phyloP scores from a whole-genome alignment of 352 stramenopile genomes.

The Phytophthora megakarya region DNA sequence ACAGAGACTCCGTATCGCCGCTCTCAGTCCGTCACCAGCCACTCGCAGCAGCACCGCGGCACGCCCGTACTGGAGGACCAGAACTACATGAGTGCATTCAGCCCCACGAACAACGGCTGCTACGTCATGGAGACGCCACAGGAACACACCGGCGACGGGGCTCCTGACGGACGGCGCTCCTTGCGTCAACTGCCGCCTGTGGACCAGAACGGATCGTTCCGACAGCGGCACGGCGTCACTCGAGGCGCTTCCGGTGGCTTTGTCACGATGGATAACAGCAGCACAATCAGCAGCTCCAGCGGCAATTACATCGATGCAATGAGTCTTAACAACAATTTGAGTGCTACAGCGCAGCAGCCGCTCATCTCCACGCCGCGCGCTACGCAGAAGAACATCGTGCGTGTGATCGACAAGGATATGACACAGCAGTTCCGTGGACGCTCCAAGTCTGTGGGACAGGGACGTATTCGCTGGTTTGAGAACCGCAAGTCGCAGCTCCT shows the following conservation, averaged over 20 bases:
- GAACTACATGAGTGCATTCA: slow-evolving; percentile 61
- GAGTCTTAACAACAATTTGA: slow-evolving; percentile 45
- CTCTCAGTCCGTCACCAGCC: slow-evolving; percentile 38
- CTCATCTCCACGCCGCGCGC: slow-evolving; percentile 62
- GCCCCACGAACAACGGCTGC: slow-evolving; percentile 52
- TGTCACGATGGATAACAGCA: slow-evolving; percentile 51
- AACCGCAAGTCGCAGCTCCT: slow-evolving; percentile 90
- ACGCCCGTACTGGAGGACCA: slow-evolving; percentile 80
- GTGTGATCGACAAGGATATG: slow-evolving; percentile 92
- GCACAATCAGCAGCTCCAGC: slow-evolving; percentile 53
- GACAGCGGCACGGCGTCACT: slow-evolving; percentile 30
- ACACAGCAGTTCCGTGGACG: slow-evolving; percentile 83
- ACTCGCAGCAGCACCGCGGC: slow-evolving; percentile 54
- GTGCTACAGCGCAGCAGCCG: slow-evolving; percentile 65
- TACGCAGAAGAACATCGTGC: slow-evolving; percentile 80
- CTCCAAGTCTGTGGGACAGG: slow-evolving; percentile 67
- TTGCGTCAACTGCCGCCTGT: slow-evolving; percentile 42
- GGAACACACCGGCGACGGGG: slow-evolving; percentile 33
- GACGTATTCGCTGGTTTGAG: slow-evolving; percentile 87
- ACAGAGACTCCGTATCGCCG: slow-evolving; percentile 35
- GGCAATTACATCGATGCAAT: slow-evolving; percentile 38
- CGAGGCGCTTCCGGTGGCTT: slow-evolving; percentile 39
- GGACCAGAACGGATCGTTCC: slow-evolving; percentile 43
- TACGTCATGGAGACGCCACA: slow-evolving; percentile 76
- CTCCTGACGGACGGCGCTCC: slow-evolving; percentile 38